Evolutionary conservation across 176 grass and related monocot genomes (phyloP), one percentile per base, ranked within the genome.

Genomic region (Puccinellia tenuiflora): DNA sequence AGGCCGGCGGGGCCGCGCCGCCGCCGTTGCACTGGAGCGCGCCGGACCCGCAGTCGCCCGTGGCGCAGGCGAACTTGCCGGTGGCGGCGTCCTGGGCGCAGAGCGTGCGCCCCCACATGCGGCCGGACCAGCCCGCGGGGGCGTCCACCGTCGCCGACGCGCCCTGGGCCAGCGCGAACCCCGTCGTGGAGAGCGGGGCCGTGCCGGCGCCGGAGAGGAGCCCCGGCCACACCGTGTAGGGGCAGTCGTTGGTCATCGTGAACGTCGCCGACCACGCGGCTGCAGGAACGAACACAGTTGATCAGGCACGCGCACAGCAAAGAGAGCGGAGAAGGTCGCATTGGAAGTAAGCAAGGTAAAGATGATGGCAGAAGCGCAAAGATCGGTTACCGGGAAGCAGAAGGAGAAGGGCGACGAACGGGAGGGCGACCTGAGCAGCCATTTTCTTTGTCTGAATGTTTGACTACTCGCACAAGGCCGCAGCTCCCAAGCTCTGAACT

Each of bases 21-120:
- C 45, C 33, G 4, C 96, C 96, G 75, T 81, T 86, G 89, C 96
- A 98, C 81, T 88, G 85, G 55, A 98, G 45, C 3, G 5, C 42
- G 0, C 92, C 85, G 0, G 90, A 90, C 35, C 96, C 90, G 73
- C 96, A 98, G 81, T 98, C 96, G 2, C 90, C 96, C 9, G 96
- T 98, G 57, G 25, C 80, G 82, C 96, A 98, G 87, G 71, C 21
- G 87, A 98, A 91, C 78, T 83, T 91, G 64, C 89, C 90, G 17
- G 85, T 22, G 14, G 77, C 48, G 61, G 77, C 56, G 61, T 98
- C 89, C 14, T 91, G 35, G 54, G 96, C 53, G 84, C 96, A 98
- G 80, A 93, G 88, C 4, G 96, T 90, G 68, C 96, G 96, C 26
- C 85, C 96, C 96, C 96, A 98, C 84, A 98, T 89, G 37, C 96